phyloP scores from a whole-genome alignment of 371 early-diverging fungal genomes.

The Funneliformis caledonium region DNA sequence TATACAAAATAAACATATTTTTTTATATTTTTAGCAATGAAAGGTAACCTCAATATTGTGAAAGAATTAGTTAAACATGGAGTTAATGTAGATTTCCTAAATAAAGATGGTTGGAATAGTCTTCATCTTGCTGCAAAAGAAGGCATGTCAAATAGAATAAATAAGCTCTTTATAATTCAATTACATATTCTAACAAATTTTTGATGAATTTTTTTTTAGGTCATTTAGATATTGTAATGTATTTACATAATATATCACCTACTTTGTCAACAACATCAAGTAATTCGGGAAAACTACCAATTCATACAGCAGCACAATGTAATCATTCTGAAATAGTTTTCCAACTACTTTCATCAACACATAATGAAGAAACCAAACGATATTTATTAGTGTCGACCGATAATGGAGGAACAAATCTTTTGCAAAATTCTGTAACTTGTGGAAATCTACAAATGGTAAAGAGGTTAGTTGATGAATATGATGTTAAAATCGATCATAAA shows the following conservation, averaged over 20 bases:
- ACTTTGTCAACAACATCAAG: conserved; percentile 46
- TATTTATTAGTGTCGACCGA: conserved; percentile 43
- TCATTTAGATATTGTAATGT: conserved; percentile 49
- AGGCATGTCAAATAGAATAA: conserved; percentile 41
- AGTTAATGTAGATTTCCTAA: conserved; percentile 48
- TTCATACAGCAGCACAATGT: conserved; percentile 50
- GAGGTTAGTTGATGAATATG: conserved; percentile 42
- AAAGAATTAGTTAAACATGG: conserved; percentile 47
- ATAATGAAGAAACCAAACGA: conserved; percentile 40
- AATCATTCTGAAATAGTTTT: conserved; percentile 43
- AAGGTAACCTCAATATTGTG: conserved; percentile 51
- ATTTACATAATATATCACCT: conserved; percentile 50
- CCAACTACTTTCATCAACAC: conserved; percentile 38
- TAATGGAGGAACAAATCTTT: conserved; percentile 53
- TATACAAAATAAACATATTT: not conserved
- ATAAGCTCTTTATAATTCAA: not conserved
- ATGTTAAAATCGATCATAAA: conserved; percentile 38
- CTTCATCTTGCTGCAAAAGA: conserved; percentile 58
- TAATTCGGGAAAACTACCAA: conserved; percentile 54
- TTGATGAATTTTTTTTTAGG: conserved; percentile 41
- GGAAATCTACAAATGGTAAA: conserved; percentile 48
- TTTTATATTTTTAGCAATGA: conserved; percentile 46
- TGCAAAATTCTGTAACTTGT: conserved; percentile 53
- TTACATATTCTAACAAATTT: not conserved
- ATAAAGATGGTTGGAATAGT: conserved; percentile 57